phyloP scores from a whole-genome alignment of 179 eudicot species.

The Actinidia arguta region DNA sequence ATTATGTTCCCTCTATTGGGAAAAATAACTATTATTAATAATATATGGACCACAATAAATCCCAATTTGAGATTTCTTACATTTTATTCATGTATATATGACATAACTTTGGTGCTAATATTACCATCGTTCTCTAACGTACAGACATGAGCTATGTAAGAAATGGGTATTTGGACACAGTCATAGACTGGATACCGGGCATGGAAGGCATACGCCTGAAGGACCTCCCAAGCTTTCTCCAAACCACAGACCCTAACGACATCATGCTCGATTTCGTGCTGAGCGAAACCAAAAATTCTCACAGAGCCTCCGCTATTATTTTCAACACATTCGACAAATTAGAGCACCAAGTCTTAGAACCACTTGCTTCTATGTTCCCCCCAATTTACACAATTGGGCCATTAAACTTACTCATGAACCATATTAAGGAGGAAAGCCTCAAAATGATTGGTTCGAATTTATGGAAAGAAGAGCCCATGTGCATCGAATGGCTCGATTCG shows the following conservation, averaged over 20 bases:
- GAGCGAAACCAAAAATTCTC: neutral
- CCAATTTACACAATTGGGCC: constrained; percentile 6
- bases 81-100: neutral
- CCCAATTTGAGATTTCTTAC: neutral
- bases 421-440: neutral
- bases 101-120: neutral
- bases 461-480: constrained; percentile 14
- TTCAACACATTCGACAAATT: constrained; percentile 9
- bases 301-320: neutral
- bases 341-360: neutral
- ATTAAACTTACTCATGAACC: neutral
- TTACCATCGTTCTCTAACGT: neutral
- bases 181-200: constrained; percentile 4
- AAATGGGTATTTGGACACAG: neutral
- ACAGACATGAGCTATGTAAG: neutral
- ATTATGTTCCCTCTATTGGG: neutral
- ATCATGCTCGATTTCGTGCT: neutral
- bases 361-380: neutral
- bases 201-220: constrained; percentile 13
- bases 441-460: constrained; percentile 1
- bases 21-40: too few relatives aligned
- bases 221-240: constrained; percentile 6
- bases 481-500: constrained; percentile 18
- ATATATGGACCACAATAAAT: neutral
- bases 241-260: neutral